Evolutionary conservation across 2,329 filamentous ascomycete genomes (phyloP), one percentile per base, ranked within the genome.

Genomic region (Xylaria sp.): DNA sequence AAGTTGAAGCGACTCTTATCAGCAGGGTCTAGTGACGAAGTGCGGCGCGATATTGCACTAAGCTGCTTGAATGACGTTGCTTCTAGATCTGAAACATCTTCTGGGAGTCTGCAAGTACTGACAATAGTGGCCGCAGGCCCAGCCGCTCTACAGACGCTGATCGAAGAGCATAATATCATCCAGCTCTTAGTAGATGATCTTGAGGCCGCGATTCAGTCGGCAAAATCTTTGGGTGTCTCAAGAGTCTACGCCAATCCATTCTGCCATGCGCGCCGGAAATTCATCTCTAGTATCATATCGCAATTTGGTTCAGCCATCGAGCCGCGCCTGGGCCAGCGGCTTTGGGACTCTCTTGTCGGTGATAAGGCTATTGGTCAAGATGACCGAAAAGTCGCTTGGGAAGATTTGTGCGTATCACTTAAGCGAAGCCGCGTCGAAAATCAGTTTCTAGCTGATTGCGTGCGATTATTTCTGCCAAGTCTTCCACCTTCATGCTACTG

Each of bases 311-410:
- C 89, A 8, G 84, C 85, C 0, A 83, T 96, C 47, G 83, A 85
- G 0, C 71, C 80, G 2, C 84, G 89, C 1, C 79, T 91, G 3
- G 87, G 89, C 15, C 78, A 80, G 41, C 80, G 79, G 11, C 81
- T 96, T 1, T 96, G 92, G 91, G 81, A 89, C 58, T 79, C 89
- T 38, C 80, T 95, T 25, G 86, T 96, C 48, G 90, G 92, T 11
- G 79, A 83, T 4, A 77, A 81, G 38, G 86, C 87, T 3, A 77
- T 87, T 3, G 85, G 83, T 23, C 77, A 81, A 3, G 81, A 84
- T 8, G 87, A 91, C 62, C 83, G 90, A 56, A 83, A 85, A 61
- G 78, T 81, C 13, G 89, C 88, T 0, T 96, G 93, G 93, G 78
- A 84, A 25, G 83, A 89, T 58, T 75, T 94, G 53, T 83, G 85